phyloP scores from a whole-genome alignment of 345 rosid species.

The Pelargonium nanum region DNA sequence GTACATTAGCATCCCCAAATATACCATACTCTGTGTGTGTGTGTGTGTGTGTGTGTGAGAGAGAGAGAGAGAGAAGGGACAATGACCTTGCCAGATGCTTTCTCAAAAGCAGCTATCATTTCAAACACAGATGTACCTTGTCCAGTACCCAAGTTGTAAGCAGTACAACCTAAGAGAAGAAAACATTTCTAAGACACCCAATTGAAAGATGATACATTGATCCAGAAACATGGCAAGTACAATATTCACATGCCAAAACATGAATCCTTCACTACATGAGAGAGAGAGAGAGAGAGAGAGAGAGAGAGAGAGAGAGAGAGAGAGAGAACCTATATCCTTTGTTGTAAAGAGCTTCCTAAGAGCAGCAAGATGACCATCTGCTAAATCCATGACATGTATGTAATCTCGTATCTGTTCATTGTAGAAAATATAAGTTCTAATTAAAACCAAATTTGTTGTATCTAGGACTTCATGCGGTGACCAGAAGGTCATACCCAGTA shows the following conservation, averaged over 20 bases:
- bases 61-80: neutral
- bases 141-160: slow-evolving; percentile 89
- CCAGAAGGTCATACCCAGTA: no score
- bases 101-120: slow-evolving; percentile 92
- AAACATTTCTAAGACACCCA: neutral
- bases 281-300: neutral
- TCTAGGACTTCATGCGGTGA: neutral
- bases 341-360: slow-evolving; percentile 52
- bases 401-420: slow-evolving; percentile 71
- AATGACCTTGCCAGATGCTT: slow-evolving; percentile 73
- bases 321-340: slow-evolving; percentile 43
- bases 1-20: no score
- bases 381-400: slow-evolving; percentile 92
- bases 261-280: neutral
- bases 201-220: neutral
- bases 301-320: neutral
- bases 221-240: neutral
- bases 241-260: neutral
- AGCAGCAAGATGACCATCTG: slow-evolving; percentile 90
- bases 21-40: neutral
- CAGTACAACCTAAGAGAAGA: slow-evolving; percentile 50
- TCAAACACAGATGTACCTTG: slow-evolving; percentile 76
- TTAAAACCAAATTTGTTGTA: neutral
- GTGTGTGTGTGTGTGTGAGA: neutral
- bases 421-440: neutral